Conservation (phyloP, 1,284 basidiomycete genomes). For the Cryptococcus depauperatus region DNA sequence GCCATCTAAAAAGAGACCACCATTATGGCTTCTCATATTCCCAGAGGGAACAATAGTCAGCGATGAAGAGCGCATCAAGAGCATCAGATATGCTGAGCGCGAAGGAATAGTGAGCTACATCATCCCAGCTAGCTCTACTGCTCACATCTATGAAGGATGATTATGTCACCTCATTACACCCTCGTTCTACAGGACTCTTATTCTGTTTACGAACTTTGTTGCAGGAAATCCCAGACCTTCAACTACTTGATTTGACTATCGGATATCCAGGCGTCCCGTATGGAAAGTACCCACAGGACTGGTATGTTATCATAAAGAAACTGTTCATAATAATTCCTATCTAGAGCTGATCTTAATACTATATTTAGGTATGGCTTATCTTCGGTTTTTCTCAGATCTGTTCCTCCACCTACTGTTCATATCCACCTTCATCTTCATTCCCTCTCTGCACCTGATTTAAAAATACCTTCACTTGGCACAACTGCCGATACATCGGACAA, state of each 20-base stretch:
- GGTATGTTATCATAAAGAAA: constrained; percentile 29
- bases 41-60: constrained; percentile 89
- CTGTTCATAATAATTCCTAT: constrained; percentile 51
- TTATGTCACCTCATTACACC: constrained; percentile 69
- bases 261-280: constrained; percentile 69
- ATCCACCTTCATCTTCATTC: constrained; percentile 70
- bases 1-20: constrained; percentile 52
- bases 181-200: constrained; percentile 81
- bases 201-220: constrained; percentile 74
- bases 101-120: constrained; percentile 45
- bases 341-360: constrained; percentile 50
- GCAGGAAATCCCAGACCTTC: constrained; percentile 65
- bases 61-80: constrained; percentile 69
- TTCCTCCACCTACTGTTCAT: constrained; percentile 77
- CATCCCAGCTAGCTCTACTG: not conserved
- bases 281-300: constrained; percentile 44
- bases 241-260: constrained; percentile 80
- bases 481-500: constrained; percentile 1
- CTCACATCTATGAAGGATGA: constrained; percentile 53
- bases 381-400: constrained; percentile 73
- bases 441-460: constrained; percentile 40
- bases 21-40: constrained; percentile 76
- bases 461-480: constrained; percentile 28
- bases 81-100: constrained; percentile 56
- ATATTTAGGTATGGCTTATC: constrained; percentile 55